Percentiles rank a stretch among this genome's conserved stretches.
Conservation (phyloP, 495 filamentous ascomycete species). For the Wilcoxina mikolae region DNA sequence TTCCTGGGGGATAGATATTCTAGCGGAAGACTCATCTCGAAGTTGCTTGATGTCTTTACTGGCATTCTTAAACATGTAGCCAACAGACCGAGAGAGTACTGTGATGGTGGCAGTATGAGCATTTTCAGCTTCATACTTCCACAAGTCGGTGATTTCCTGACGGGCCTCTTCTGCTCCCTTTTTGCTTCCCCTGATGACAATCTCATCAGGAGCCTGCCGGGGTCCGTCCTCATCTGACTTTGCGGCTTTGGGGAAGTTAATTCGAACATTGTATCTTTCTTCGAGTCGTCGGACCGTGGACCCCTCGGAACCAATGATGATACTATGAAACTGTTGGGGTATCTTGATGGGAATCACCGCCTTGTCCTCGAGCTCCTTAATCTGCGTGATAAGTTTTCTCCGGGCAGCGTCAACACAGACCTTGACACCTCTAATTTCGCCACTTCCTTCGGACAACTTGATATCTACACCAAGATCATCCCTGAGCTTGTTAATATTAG, state of each 20-base stretch:
- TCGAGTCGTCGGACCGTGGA: constrained; percentile 25
- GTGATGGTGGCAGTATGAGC: constrained; percentile 62
- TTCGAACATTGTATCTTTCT: constrained; percentile 71
- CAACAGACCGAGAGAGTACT: constrained; percentile 74
- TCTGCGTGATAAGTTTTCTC: constrained; percentile 27
- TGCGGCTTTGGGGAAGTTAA: constrained; percentile 83
- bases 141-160: constrained; percentile 70
- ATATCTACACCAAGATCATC: constrained; percentile 98
- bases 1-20: constrained; percentile 75
- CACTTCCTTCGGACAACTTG: constrained; percentile 59
- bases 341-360: constrained; percentile 16
- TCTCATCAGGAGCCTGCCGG: constrained; percentile 75
- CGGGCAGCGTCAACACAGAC: constrained; percentile 60
- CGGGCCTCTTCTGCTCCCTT: constrained; percentile 80
- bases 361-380: constrained; percentile 32
- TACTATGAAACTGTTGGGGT: constrained; percentile 25
- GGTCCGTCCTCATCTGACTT: constrained; percentile 59
- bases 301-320: constrained; percentile 26
- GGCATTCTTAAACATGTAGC: constrained; percentile 75
- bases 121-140: constrained; percentile 77
- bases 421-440: constrained; percentile 46
- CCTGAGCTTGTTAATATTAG: constrained; percentile 86
- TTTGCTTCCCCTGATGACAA: constrained; percentile 76
- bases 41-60: constrained; percentile 83
- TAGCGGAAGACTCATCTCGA: constrained; percentile 62